phyloP scores from a whole-genome alignment of 306 rosid species.

The Cucurbita maxima region DNA sequence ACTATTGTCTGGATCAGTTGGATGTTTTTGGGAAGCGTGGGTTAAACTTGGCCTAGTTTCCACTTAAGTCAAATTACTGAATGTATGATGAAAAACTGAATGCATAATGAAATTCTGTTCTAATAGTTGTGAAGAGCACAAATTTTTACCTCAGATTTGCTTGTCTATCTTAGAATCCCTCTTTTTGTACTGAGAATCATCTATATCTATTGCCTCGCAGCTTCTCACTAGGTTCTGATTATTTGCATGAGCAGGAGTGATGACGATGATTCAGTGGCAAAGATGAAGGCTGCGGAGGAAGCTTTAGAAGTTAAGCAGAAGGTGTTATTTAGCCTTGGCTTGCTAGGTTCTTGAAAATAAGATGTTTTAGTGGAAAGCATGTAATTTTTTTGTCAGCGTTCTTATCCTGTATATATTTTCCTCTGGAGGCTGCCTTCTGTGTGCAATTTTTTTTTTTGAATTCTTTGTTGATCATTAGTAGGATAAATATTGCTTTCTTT shows the following conservation, averaged over 20 bases:
- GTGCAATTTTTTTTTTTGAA: neutral
- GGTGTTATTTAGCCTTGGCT: constrained; percentile 24
- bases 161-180: constrained; percentile 1
- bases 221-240: constrained; percentile 19
- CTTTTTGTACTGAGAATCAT: neutral
- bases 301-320: constrained; percentile 68
- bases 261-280: constrained; percentile 54
- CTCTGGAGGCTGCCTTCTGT: neutral
- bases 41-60: neutral
- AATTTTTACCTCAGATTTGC: neutral
- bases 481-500: neutral
- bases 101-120: neutral
- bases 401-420: neutral
- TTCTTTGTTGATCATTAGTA: neutral
- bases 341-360: neutral
- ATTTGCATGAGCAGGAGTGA: constrained; percentile 49
- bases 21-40: neutral
- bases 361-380: neutral
- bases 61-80: neutral
- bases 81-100: neutral
- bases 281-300: constrained; percentile 81
- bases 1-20: neutral
- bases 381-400: neutral
- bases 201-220: constrained; percentile 5
- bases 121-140: neutral